Conservation (phyloP, 2,329 filamentous ascomycete species). For the Colletotrichum sp. region DNA sequence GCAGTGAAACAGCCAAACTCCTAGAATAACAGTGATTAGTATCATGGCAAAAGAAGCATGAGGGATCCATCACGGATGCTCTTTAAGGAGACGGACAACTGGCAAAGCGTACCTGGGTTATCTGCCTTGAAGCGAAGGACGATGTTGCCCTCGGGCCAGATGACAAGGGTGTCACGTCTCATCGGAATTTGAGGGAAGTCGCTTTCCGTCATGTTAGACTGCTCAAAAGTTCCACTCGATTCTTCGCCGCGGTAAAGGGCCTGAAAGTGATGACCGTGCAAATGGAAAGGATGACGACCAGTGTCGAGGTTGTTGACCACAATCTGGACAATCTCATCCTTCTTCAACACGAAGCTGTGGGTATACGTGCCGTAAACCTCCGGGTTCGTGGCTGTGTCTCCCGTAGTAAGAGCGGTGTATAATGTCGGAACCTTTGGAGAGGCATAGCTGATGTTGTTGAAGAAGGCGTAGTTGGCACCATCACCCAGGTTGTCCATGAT, state of each 20-base stretch:
- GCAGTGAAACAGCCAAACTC: conserved; percentile 52
- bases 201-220: conserved; percentile 46
- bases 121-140: conserved; percentile 72
- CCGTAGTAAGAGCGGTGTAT: conserved; percentile 74
- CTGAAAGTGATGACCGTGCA: conserved; percentile 81
- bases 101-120: conserved; percentile 59
- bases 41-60: neutral
- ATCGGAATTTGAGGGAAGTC: conserved; percentile 62
- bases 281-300: conserved; percentile 76
- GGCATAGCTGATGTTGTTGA: conserved; percentile 81
- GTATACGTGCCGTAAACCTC: conserved; percentile 70
- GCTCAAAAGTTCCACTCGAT: conserved; percentile 60
- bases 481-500: conserved; percentile 66
- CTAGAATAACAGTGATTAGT: conserved; percentile 15
- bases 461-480: conserved; percentile 67
- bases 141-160: conserved; percentile 70
- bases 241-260: conserved; percentile 65
- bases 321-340: conserved; percentile 73
- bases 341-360: conserved; percentile 70
- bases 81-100: no score
- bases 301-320: conserved; percentile 78
- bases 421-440: conserved; percentile 78
- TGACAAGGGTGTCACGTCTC: conserved; percentile 71
- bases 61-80: rapidly evolving
- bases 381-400: conserved; percentile 62